These are phyloP conservation scores for Trichosporon sp. DNA, from an alignment of 1,284 basidiomycete genomes.

Conservation along the genomic window DNA sequence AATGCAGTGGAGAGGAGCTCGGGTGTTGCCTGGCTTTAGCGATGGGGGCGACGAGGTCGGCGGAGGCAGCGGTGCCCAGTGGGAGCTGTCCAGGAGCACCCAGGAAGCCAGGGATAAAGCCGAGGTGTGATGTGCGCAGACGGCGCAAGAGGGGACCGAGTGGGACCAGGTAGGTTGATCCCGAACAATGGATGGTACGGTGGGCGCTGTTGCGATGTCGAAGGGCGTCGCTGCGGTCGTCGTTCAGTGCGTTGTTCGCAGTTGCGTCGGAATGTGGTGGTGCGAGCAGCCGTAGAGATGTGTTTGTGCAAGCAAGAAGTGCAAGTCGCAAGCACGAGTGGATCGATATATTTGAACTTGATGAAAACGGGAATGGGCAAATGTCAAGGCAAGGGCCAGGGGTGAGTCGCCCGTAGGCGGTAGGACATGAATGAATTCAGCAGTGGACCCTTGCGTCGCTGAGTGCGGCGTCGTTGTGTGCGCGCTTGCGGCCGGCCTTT, in stretches of 20 bases:
- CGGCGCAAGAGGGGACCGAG: neutral
- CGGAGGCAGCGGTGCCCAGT: neutral
- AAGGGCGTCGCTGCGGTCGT: neutral
- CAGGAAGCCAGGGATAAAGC: constrained; percentile 5
- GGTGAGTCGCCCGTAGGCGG: neutral
- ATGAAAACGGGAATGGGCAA: neutral
- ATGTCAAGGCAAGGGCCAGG: neutral
- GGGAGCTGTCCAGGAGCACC: neutral
- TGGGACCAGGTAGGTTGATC: constrained; percentile 10
- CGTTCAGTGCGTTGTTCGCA: no score
- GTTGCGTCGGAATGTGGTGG: neutral
- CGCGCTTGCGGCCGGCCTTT: neutral
- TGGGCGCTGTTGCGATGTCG: neutral
- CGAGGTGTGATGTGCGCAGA: neutral
- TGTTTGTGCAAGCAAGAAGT: neutral
- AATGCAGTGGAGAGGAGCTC: neutral
- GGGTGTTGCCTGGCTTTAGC: neutral
- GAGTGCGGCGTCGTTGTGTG: neutral
- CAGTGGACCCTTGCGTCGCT: neutral
- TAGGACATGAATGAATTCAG: neutral
- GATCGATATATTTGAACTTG: neutral
- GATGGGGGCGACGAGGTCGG: neutral
- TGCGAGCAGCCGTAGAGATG: neutral
- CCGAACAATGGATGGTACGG: neutral
- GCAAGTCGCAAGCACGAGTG: neutral